Evolutionary conservation across 495 filamentous ascomycete species (phyloP).

Genomic region (Aspergillus asperescens): DNA sequence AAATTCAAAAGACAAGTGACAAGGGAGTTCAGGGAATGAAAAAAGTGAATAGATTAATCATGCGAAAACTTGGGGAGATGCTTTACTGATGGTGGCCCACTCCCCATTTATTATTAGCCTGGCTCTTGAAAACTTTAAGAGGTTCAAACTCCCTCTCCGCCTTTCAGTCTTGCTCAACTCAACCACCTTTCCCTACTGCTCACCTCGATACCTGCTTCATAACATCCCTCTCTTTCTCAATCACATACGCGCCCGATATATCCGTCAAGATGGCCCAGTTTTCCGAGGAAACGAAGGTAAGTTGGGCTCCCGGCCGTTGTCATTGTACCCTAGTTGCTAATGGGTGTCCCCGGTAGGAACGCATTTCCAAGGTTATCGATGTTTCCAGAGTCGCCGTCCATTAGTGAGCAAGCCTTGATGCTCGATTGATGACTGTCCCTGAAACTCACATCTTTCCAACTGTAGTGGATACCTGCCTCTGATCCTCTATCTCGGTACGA

Average conservation of each 20-base stretch:
- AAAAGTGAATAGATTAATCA: background rate
- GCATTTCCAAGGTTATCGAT: conserved; percentile 92
- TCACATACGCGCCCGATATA: background rate
- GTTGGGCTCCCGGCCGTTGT: background rate
- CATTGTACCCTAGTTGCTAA: background rate
- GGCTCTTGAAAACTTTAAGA: conserved; percentile 35
- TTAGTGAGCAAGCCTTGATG: conserved; percentile 56
- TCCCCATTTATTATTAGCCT: background rate
- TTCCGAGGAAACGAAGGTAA: conserved; percentile 94
- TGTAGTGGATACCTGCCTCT: conserved; percentile 89
- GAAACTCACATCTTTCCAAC: conserved; percentile 29
- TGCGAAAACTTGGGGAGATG: background rate
- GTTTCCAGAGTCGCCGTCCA: conserved; percentile 92
- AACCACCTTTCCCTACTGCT: background rate
- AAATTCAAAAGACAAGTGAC: too few species aligned
- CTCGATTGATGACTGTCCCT: conserved; percentile 5
- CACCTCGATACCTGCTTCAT: background rate
- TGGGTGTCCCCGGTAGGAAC: conserved; percentile 58
- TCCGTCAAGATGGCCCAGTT: conserved; percentile 69
- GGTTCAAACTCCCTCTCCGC: conserved; percentile 19
- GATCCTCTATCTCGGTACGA: conserved; percentile 92
- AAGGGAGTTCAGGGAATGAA: background rate
- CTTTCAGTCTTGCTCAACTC: conserved; percentile 6
- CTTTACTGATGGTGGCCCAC: conserved; percentile 15
- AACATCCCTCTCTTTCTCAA: background rate